phyloP scores from a whole-genome alignment of 306 rosid species.

The Glycine soja region DNA sequence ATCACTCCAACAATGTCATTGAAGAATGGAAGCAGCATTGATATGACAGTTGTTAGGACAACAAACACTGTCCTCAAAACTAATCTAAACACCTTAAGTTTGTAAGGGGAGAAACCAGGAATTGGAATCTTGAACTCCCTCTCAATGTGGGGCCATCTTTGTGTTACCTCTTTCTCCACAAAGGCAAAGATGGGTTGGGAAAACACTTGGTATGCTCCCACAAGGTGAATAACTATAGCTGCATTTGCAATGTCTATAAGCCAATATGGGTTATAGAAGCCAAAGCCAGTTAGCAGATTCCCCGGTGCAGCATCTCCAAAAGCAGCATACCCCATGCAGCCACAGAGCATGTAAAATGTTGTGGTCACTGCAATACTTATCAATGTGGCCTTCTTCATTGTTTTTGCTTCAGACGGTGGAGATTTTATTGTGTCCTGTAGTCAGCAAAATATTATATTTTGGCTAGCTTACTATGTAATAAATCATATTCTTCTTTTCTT shows the following conservation, averaged over 20 bases:
- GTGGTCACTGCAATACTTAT: slow-evolving; percentile 70
- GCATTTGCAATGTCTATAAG: slow-evolving; percentile 80
- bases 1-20: slow-evolving; percentile 82
- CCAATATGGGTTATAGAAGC: slow-evolving; percentile 84
- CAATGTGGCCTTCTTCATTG: slow-evolving; percentile 79
- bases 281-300: slow-evolving; percentile 90
- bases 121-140: slow-evolving; percentile 59
- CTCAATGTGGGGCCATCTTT: slow-evolving; percentile 57
- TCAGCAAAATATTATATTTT: slow-evolving; percentile 5
- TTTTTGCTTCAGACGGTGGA: slow-evolving; percentile 84
- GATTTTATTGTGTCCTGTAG: slow-evolving; percentile 78
- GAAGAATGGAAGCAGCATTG: slow-evolving; percentile 87
- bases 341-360: slow-evolving; percentile 75
- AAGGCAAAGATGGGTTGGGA: slow-evolving; percentile 82
- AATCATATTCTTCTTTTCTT: background rate
- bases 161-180: slow-evolving; percentile 58
- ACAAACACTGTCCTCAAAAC: slow-evolving; percentile 76
- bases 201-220: slow-evolving; percentile 89
- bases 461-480: background rate
- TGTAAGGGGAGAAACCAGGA: slow-evolving; percentile 52
- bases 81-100: slow-evolving; percentile 61
- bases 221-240: slow-evolving; percentile 83
- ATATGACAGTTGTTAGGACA: slow-evolving; percentile 61
- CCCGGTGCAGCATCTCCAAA: slow-evolving; percentile 80
- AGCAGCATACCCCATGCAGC: slow-evolving; percentile 89